A percentile compares a stretch with the other conserved stretches of the same genome.
These are phyloP conservation scores for Chytridiales sp. DNA, from an alignment of 371 early-diverging fungal genomes.

Conservation along the genomic window DNA sequence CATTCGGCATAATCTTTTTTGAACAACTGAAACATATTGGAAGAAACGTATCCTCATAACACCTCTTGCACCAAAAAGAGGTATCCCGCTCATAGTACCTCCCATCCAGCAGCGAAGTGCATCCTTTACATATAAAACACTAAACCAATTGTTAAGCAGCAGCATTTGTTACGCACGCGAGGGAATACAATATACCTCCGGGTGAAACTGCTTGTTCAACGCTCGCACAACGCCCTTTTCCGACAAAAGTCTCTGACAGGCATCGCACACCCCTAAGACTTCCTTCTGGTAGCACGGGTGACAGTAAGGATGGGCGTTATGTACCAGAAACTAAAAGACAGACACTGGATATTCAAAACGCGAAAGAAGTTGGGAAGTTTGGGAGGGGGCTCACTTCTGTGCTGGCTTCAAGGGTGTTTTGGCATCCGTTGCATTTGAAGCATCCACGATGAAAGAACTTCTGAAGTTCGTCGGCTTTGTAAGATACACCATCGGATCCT, in stretches of 20 bases:
- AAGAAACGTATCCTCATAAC: constrained; percentile 11
- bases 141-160: too few relatives aligned
- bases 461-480: constrained; percentile 8
- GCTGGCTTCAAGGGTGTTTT: neutral
- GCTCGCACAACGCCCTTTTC: constrained; percentile 15
- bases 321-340: constrained; percentile 8
- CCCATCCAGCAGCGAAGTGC: constrained; percentile 2
- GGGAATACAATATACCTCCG: neutral
- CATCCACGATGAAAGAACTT: constrained; percentile 8
- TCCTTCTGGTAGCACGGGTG: constrained; percentile 12
- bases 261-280: constrained; percentile 10
- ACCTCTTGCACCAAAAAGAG: constrained; percentile 11
- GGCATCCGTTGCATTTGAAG: constrained; percentile 12
- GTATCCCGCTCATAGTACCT: constrained; percentile 11
- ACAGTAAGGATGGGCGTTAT: constrained; percentile 2
- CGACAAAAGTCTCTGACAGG: neutral
- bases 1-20: constrained; percentile 3
- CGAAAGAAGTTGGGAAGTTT: too few relatives aligned
- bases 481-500: constrained; percentile 16
- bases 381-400: too few relatives aligned
- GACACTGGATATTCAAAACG: too few relatives aligned
- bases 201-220: constrained; percentile 4
- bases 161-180: too few relatives aligned
- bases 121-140: constrained; percentile 10
- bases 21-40: neutral